Conservation (phyloP, 441 rosid genomes). For the Euphorbia corollata region DNA sequence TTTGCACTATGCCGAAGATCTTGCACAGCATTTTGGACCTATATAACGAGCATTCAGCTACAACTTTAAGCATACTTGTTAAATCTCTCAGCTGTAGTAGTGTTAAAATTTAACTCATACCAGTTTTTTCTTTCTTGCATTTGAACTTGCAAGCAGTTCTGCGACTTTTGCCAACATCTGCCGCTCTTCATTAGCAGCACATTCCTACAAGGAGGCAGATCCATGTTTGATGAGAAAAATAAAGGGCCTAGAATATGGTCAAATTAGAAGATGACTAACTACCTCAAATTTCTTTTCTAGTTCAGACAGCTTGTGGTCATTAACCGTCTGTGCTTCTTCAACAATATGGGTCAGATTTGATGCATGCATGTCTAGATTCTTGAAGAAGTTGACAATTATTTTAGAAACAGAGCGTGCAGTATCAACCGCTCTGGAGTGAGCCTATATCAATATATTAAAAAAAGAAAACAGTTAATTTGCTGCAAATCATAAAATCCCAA, state of each 20-base stretch:
- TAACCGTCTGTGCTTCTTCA: constrained; percentile 73
- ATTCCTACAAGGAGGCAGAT: constrained; percentile 38
- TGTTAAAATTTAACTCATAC: constrained; percentile 26
- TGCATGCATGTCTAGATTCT: constrained; percentile 64
- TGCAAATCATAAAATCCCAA: background rate
- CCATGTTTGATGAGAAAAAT: background rate
- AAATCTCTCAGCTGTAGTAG: background rate
- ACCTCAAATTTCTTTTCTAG: constrained; percentile 94
- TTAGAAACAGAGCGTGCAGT: constrained; percentile 72
- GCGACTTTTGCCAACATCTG: constrained; percentile 86
- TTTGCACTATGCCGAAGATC: constrained; percentile 76
- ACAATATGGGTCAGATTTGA: constrained; percentile 61
- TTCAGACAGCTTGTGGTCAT: constrained; percentile 61
- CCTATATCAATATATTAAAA: constrained; percentile 37
- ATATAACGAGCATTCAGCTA: constrained; percentile 16
- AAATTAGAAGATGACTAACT: constrained; percentile 15
- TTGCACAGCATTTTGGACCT: constrained; percentile 89
- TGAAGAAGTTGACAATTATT: constrained; percentile 63
- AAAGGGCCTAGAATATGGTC: background rate
- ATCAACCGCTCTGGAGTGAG: constrained; percentile 76
- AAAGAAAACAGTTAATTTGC: constrained; percentile 5
- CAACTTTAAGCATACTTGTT: background rate
- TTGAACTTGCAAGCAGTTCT: constrained; percentile 70
- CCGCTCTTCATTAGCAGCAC: constrained; percentile 73
- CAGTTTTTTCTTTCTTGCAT: constrained; percentile 74